Evolutionary conservation across 2,329 filamentous ascomycete genomes (phyloP).

Genomic region (Cryphonectria naterciae): DNA sequence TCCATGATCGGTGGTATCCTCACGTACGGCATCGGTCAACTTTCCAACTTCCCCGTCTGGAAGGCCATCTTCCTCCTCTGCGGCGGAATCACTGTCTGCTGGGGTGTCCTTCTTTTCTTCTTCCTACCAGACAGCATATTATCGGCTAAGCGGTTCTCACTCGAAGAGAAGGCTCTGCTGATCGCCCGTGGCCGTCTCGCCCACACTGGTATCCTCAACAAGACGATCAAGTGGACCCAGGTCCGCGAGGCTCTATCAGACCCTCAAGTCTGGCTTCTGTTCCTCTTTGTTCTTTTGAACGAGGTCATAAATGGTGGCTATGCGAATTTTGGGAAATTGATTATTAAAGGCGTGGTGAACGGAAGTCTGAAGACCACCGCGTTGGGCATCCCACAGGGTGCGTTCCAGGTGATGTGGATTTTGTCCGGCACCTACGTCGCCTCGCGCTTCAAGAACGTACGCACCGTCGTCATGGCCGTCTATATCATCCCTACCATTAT

Average conservation of each 20-base stretch:
- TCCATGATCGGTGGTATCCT: slow-evolving; percentile 43
- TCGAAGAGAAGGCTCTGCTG: slow-evolving; percentile 49
- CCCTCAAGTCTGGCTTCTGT: slow-evolving; percentile 49
- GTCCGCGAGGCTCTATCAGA: slow-evolving; percentile 51
- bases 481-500: slow-evolving; percentile 57
- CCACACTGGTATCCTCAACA: slow-evolving; percentile 51
- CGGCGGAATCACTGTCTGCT: slow-evolving; percentile 47
- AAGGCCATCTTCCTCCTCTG: slow-evolving; percentile 50
- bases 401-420: slow-evolving; percentile 57
- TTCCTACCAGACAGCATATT: slow-evolving; percentile 50
- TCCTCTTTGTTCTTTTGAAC: slow-evolving; percentile 53
- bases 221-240: slow-evolving; percentile 51
- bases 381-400: slow-evolving; percentile 58
- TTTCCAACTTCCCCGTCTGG: slow-evolving; percentile 47
- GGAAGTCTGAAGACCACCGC: slow-evolving; percentile 52
- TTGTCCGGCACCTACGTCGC: slow-evolving; percentile 57
- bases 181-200: slow-evolving; percentile 43
- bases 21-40: slow-evolving; percentile 46
- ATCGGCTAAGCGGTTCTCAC: slow-evolving; percentile 45
- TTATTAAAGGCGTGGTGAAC: slow-evolving; percentile 53
- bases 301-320: slow-evolving; percentile 58
- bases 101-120: slow-evolving; percentile 44
- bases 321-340: slow-evolving; percentile 59
- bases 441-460: slow-evolving; percentile 52
- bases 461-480: slow-evolving; percentile 56